Conservation (phyloP, 2,329 filamentous ascomycete genomes). For the Monosporascus sp. region DNA sequence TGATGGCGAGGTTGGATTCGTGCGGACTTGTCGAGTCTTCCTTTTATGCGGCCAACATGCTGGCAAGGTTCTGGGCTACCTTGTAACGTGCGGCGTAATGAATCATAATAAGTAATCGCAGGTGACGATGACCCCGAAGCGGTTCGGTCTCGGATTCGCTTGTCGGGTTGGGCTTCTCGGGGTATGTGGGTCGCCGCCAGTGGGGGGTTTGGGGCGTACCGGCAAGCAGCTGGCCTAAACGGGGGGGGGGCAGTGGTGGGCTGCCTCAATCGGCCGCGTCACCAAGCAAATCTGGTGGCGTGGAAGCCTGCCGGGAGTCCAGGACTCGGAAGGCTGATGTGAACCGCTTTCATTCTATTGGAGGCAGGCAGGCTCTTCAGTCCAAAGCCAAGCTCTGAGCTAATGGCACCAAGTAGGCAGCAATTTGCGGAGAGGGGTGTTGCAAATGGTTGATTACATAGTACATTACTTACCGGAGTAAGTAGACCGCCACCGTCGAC, state of each 20-base stretch:
- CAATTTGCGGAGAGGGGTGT: not conserved
- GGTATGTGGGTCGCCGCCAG: not conserved
- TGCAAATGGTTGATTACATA: too few species aligned
- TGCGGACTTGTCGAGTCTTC: not conserved
- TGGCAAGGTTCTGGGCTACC: too few species aligned
- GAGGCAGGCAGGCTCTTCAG: not conserved
- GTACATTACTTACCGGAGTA: too few species aligned
- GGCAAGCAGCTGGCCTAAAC: not conserved
- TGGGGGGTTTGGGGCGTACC: not conserved
- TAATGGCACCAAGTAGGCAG: not conserved
- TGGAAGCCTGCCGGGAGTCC: conserved; percentile 7
- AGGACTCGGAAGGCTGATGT: not conserved
- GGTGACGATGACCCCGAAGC: too few species aligned
- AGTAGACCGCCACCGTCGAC: not conserved
- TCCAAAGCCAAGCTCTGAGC: not conserved
- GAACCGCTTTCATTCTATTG: not conserved
- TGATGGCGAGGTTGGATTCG: conserved; percentile 8
- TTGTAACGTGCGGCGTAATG: not conserved
- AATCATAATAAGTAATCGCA: not conserved
- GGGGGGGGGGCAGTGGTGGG: not conserved
- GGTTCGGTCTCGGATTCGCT: too few species aligned
- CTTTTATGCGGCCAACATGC: not conserved
- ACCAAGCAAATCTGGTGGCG: conserved; percentile 5
- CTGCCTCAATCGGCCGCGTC: conserved; percentile 11
- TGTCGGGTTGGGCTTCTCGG: too few species aligned